Base-by-base conservation (phyloP, 1,284 basidiomycete genomes). In the Athelia psychrophila region DNA sequence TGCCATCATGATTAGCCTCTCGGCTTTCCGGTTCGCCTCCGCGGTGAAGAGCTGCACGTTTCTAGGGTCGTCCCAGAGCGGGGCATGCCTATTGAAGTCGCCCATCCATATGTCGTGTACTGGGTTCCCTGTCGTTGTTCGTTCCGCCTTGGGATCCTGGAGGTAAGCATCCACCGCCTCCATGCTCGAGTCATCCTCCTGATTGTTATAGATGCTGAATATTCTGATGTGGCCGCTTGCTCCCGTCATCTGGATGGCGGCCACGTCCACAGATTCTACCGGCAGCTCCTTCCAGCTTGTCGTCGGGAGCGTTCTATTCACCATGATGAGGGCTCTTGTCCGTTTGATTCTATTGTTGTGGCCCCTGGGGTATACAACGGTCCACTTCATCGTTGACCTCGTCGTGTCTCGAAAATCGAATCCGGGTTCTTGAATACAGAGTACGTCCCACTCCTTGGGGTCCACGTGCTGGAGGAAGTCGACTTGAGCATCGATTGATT, bases 11-110 rank as follows among this genome's bases (percentile, higher is more conserved):
- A 68, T 52, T 0, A 69, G 53, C 2, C 45, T 52, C 24, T 55
- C 47, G 16, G 65, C 60, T 15, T 54, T 38, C 2, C 52, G 32
- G 2, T 53, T 24, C 5, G 53, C 58, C 22, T 38, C 35, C 4
- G 20, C 32, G 1, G 63, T 70, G 54, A 77, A 70, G 0, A 77
- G 67, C 23, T 72, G 72, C 0, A 48, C 4, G 52, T 80, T 77
- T 22, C 5, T 19, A n/a, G 38, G n/a, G 16, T 42, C n/a, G 38
- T 42, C 38, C 44, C 44, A 46, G 6, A 46, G 5, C n/a, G 44
- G 44, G 5, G 44, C 8, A 19, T 46, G 44, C 6, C 44, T 6
- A n/a, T 46, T 46, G 20, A 46, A 46, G 44, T 46, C 44, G 8
- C 44, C 24, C n/a, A 46, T 20, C 20, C 20, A 30, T 9, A 46